Conservation (phyloP, 2,329 filamentous ascomycete species). For the Penicillium sp. region DNA sequence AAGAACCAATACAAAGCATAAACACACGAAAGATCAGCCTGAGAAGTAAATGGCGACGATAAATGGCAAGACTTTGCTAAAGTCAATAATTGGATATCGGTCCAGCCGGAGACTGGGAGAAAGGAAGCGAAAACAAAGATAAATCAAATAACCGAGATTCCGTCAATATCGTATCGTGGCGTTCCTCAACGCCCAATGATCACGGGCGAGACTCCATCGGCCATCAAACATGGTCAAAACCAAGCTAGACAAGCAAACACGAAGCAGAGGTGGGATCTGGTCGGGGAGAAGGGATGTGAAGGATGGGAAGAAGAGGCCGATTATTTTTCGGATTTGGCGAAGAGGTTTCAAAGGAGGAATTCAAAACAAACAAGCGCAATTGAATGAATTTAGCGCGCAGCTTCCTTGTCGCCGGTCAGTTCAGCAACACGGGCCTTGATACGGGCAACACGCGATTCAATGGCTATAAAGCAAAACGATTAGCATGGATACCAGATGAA, state of each 20-base stretch:
- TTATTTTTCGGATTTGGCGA: slow-evolving; percentile 1
- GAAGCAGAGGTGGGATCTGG: slow-evolving; percentile 10
- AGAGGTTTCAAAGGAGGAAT: too few species aligned
- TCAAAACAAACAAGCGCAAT: too few species aligned
- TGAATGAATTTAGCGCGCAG: slow-evolving; percentile 23
- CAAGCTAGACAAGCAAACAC: slow-evolving; percentile 14
- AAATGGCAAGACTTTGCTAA: neutral
- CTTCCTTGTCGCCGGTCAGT: slow-evolving; percentile 78
- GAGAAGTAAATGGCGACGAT: too few species aligned
- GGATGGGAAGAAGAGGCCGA: slow-evolving; percentile 6
- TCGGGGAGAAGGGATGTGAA: slow-evolving; percentile 11
- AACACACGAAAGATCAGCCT: neutral
- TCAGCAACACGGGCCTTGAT: slow-evolving; percentile 97
- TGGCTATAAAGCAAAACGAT: slow-evolving; percentile 53
- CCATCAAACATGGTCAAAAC: slow-evolving; percentile 1
- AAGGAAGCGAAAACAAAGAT: neutral
- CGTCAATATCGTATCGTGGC: neutral
- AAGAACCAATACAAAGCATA: slow-evolving; percentile 2
- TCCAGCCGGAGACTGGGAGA: slow-evolving; percentile 3
- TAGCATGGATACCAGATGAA: slow-evolving; percentile 16
- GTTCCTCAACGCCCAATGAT: neutral
- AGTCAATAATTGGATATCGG: slow-evolving; percentile 11
- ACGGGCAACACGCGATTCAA: slow-evolving; percentile 90
- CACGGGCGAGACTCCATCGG: neutral
- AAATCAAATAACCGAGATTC: neutral